A percentile compares a stretch with the other conserved stretches of the same genome.
Conservation (phyloP, 2,329 filamentous ascomycete species). For the Laburnicola sp. region DNA sequence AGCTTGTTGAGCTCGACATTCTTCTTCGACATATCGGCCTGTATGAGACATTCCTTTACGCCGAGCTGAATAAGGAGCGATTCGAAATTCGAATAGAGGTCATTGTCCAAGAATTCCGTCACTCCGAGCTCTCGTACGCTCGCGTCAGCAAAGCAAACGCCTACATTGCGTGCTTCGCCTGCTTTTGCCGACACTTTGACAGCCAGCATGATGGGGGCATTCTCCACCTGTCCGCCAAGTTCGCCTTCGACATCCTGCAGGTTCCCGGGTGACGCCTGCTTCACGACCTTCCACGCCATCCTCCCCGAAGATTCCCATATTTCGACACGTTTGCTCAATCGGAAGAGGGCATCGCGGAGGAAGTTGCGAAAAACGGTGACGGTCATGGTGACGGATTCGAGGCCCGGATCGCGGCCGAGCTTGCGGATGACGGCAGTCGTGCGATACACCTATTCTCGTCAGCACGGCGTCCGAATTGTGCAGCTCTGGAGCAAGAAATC, state of each 20-base stretch:
- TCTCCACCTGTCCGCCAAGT: slow-evolving; percentile 80
- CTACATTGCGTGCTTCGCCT: slow-evolving; percentile 79
- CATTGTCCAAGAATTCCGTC: slow-evolving; percentile 98
- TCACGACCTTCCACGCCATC: slow-evolving; percentile 89
- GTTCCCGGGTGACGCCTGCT: slow-evolving; percentile 92
- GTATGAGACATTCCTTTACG: slow-evolving; percentile 90
- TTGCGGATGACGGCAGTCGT: slow-evolving; percentile 94
- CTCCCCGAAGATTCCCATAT: slow-evolving; percentile 80
- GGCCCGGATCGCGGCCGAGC: slow-evolving; percentile 79
- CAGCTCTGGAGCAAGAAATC: slow-evolving; percentile 29
- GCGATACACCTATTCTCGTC: slow-evolving; percentile 74
- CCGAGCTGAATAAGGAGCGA: slow-evolving; percentile 94
- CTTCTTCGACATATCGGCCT: slow-evolving; percentile 75
- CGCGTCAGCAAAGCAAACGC: slow-evolving; percentile 96
- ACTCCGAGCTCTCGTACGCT: slow-evolving; percentile 94
- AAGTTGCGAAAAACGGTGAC: slow-evolving; percentile 95
- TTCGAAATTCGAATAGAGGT: slow-evolving; percentile 97
- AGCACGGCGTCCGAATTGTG: not conserved
- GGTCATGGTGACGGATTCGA: slow-evolving; percentile 94
- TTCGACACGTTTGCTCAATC: slow-evolving; percentile 86
- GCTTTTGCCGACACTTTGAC: slow-evolving; percentile 92
- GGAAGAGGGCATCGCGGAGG: slow-evolving; percentile 89
- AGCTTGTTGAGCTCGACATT: slow-evolving; percentile 88
- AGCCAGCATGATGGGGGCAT: slow-evolving; percentile 90
- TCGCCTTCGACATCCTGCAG: slow-evolving; percentile 97